These are phyloP conservation scores for Pestalotiopsis sp. DNA, from an alignment of 2,329 filamentous ascomycete genomes.

Conservation along the genomic window DNA sequence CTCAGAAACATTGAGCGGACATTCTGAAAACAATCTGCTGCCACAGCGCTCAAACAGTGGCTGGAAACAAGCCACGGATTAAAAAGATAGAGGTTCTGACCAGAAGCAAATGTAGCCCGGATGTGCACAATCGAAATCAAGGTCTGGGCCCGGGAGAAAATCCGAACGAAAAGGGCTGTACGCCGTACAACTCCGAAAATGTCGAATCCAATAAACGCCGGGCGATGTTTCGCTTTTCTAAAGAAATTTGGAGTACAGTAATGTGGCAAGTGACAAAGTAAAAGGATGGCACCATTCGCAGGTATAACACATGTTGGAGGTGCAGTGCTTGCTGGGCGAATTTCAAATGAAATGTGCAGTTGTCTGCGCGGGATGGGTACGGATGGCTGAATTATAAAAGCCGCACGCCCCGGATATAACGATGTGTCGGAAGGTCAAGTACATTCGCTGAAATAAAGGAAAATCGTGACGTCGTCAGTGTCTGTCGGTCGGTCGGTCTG, in stretches of 20 bases:
- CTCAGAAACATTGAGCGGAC: not conserved
- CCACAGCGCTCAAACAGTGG: not conserved
- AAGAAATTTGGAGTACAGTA: not conserved
- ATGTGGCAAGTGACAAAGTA: not conserved
- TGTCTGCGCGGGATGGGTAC: not conserved
- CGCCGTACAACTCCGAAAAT: slow-evolving; percentile 4
- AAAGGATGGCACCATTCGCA: not conserved
- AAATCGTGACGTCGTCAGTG: slow-evolving; percentile 13
- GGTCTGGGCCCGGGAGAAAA: not conserved
- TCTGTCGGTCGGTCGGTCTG: not conserved
- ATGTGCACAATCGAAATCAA: slow-evolving; percentile 3
- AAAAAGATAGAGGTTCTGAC: not conserved
- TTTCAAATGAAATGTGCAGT: not conserved
- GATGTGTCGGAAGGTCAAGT: not conserved
- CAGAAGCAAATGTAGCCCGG: not conserved
- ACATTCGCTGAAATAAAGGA: slow-evolving; percentile 6
- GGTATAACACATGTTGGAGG: not conserved
- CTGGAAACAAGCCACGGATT: slow-evolving; percentile 1
- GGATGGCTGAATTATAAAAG: not conserved
- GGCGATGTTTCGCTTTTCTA: not conserved
- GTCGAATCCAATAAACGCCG: slow-evolving; percentile 13
- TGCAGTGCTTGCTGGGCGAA: not conserved
- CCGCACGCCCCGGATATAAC: not conserved
- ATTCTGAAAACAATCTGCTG: not conserved
- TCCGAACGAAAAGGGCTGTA: not conserved